Evolutionary conservation across 2,329 filamentous ascomycete genomes (phyloP), one percentile per base, ranked within the genome.

Genomic region (Colletotrichum navitas): DNA sequence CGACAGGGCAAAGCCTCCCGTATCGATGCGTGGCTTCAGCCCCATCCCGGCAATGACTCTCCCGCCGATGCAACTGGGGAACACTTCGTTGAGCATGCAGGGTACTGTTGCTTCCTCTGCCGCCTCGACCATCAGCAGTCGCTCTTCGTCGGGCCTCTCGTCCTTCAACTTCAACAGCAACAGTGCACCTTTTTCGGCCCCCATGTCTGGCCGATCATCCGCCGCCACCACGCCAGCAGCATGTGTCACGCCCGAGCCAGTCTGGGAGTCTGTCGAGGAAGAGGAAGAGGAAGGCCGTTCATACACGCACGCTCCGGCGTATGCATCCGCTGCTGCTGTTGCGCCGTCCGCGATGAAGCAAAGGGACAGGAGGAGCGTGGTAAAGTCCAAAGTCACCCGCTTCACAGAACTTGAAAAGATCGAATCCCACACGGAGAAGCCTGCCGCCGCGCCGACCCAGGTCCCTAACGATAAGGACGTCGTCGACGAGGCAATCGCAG

Each of bases 331-430:
- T 7, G n/a, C 54, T 24, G 36, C 10, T 5, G 18, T 32, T 16
- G 70, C 66, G 12, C 66, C 66, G 5, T 71, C 70, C 18, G 60
- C 72, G 3, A 39, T 69, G 24, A 67, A 71, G 43, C 64, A 66
- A 39, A 78, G 74, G 63, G 77, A 78, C 11, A 74, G 76, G 3
- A 67, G 41, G 63, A 68, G 47, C n/a, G 45, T 45, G 34, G 74
- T 74, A 11, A 78, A 77, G 58, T 68, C 74, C 58, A 75, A 75
- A 64, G 69, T 73, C 29, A 74, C 76, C n/a, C 74, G 76, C n/a
- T 78, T 80, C 65, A 74, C 77, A 1, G 79, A 80, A 55, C 63
- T 79, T 21, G 78, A 79, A 59, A 76, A 76, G 10, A 80, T 81
- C 60, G 74, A 78, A n/a, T 77, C 79, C 3, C 68, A 76, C 58